Percentiles rank a stretch among this genome's conserved stretches.
phyloP scores from a whole-genome alignment of 371 early-diverging fungal species.

The Mucor indicus region DNA sequence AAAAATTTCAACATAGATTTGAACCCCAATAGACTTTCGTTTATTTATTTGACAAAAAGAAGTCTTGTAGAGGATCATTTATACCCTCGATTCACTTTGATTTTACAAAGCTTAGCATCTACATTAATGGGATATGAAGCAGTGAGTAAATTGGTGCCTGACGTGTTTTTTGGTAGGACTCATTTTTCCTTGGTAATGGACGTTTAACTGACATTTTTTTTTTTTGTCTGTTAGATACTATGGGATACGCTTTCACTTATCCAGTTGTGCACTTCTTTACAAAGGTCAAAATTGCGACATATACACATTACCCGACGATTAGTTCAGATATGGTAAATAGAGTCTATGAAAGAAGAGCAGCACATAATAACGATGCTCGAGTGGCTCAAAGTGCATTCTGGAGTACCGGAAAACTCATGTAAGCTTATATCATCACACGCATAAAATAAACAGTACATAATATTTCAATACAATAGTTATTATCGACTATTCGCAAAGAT shows the following conservation, averaged over 20 bases:
- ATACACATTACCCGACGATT: slow-evolving; percentile 95
- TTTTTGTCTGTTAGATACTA: slow-evolving; percentile 63
- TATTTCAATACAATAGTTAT: slow-evolving; percentile 49
- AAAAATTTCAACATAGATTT: slow-evolving; percentile 74
- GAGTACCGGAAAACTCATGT: slow-evolving; percentile 65
- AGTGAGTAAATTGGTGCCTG: slow-evolving; percentile 64
- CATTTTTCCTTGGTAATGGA: too few relatives aligned
- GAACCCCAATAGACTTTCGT: slow-evolving; percentile 50
- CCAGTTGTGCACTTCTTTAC: slow-evolving; percentile 73
- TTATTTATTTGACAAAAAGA: slow-evolving; percentile 64
- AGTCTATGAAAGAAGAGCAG: slow-evolving; percentile 65
- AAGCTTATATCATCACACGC: slow-evolving; percentile 6
- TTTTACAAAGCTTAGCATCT: slow-evolving; percentile 86
- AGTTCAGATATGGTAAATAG: slow-evolving; percentile 92
- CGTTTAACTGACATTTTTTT: not conserved
- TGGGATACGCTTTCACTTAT: slow-evolving; percentile 94
- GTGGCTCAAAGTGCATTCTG: slow-evolving; percentile 60
- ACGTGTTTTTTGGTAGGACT: slow-evolving; percentile 75
- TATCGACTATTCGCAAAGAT: slow-evolving; percentile 72
- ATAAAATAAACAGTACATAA: too few relatives aligned
- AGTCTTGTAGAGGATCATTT: slow-evolving; percentile 69
- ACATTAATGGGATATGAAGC: slow-evolving; percentile 78
- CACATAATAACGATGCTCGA: slow-evolving; percentile 62
- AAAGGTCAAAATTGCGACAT: slow-evolving; percentile 70
- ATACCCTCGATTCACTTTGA: slow-evolving; percentile 80